Conservation (phyloP, 2,329 filamentous ascomycete genomes). For the Thielaviopsis musarum region DNA sequence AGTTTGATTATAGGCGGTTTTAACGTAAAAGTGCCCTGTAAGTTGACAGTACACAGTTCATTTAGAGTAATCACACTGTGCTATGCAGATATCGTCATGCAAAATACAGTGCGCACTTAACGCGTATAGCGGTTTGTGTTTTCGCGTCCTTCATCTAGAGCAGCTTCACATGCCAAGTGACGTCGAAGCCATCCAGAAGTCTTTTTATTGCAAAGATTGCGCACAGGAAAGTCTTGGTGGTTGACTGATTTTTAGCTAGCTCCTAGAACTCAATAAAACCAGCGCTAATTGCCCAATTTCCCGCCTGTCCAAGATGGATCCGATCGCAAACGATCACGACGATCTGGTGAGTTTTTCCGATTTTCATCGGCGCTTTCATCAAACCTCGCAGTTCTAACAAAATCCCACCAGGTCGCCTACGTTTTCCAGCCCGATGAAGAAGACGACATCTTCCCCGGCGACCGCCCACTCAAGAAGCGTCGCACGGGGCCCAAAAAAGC, state of each 20-base stretch:
- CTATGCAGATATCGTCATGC: neutral
- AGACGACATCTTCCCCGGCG: slow-evolving; percentile 18
- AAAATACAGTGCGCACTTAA: neutral
- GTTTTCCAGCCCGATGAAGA: slow-evolving; percentile 37
- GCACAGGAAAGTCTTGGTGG: neutral
- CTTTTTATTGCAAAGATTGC: neutral
- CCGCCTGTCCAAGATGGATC: slow-evolving; percentile 3
- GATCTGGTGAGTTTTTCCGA: slow-evolving; percentile 6
- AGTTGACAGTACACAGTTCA: neutral
- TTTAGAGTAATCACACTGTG: neutral
- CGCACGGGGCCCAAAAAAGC: slow-evolving; percentile 29
- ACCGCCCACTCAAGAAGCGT: slow-evolving; percentile 38
- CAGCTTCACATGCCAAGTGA: neutral
- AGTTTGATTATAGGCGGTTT: neutral
- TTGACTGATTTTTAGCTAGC: neutral
- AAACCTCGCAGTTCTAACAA: neutral
- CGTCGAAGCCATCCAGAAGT: neutral
- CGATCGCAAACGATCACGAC: slow-evolving; percentile 10
- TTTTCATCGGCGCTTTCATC: neutral
- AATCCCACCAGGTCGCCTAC: slow-evolving; percentile 35
- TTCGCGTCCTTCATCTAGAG: neutral
- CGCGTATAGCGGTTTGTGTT: neutral
- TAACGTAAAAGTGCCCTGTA: neutral
- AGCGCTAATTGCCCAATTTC: neutral
- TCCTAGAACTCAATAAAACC: neutral